Base-by-base conservation (phyloP, 2,329 filamentous ascomycete genomes). In the Ilyonectria destructans region DNA sequence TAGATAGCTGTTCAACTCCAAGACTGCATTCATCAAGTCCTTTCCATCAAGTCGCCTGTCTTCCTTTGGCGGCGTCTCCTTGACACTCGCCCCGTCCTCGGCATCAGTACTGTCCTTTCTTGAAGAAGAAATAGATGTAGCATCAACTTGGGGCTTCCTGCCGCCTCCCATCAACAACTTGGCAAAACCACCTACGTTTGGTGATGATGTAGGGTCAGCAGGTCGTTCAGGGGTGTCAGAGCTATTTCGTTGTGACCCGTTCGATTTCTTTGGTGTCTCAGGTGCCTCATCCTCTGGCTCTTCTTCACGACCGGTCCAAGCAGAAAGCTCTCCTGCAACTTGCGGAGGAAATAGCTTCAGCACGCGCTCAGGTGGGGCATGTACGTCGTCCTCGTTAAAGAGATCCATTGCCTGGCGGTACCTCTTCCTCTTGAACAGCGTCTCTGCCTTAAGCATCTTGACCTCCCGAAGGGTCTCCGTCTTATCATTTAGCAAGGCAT, bases 371-470 rank as follows among this genome's bases (percentile, higher is more conserved):
- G 96, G 96, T 1, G 96, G 94, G 0, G 96, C 95, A 74, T 94
- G 91, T 2, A 98, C 94, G 61, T 96, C 92, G 4, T 93, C 93
- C 73, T 90, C 88, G 60, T 90, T 90, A 82, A 98, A 98, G 2
- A 99, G 83, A 74, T 98, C 95, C 83, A 99, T 88, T 1, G 96
- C 92, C 57, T 95, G 91, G 45, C 92, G 89, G 77, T 95, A 99
- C 78, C 93, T 97, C 74, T 91, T 92, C 73, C 93, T 86, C 66
- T 91, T 90, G 76, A 99, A 99, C 5, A 98, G 84, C 15, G 86
- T 84, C 79, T 97, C 94, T 0, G 96, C 96, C 79, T 99, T 99
- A 73, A 93, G 88, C 84, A 97, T 96, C 82, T 96, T 97, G 74
- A 97, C 91, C 74, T 97, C 92, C 31, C 95, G 89, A 67, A 97